A percentile compares a stretch with the other conserved stretches of the same genome.
phyloP scores from a whole-genome alignment of 2,329 filamentous ascomycete species.

The Chrysoporthe deuterocubensis region DNA sequence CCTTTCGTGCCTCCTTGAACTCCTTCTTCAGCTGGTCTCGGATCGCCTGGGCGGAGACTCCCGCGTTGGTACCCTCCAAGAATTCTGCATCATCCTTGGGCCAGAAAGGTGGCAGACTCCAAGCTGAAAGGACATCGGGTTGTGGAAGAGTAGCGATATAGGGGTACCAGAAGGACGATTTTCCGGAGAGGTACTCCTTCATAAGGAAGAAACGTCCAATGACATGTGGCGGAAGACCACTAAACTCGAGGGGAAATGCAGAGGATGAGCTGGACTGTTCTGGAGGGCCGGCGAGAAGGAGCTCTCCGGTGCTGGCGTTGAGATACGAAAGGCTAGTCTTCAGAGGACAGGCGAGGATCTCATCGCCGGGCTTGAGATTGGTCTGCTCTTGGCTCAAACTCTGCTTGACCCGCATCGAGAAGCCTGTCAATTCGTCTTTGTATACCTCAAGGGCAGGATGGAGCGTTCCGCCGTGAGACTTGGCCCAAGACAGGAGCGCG shows the following conservation, averaged over 20 bases:
- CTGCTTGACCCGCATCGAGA: constrained; percentile 56
- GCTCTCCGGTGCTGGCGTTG: constrained; percentile 50
- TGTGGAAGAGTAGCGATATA: constrained; percentile 71
- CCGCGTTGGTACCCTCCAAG: constrained; percentile 58
- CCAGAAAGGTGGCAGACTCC: constrained; percentile 69
- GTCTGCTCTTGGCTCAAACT: neutral
- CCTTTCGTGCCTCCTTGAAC: constrained; percentile 46
- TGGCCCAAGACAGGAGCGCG: constrained; percentile 54
- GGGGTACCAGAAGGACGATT: constrained; percentile 66
- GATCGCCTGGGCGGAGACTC: constrained; percentile 54
- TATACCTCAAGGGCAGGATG: constrained; percentile 59
- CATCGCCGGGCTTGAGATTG: constrained; percentile 42
- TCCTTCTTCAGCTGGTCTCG: constrained; percentile 50
- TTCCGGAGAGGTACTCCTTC: constrained; percentile 65
- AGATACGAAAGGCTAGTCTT: constrained; percentile 61
- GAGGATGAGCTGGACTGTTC: constrained; percentile 29
- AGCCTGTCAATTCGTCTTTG: constrained; percentile 52
- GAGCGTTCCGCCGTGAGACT: constrained; percentile 49
- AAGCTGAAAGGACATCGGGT: constrained; percentile 52
- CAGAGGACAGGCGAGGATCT: constrained; percentile 58
- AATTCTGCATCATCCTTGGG: constrained; percentile 61
- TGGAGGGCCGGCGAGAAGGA: constrained; percentile 32
- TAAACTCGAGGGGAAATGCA: constrained; percentile 54
- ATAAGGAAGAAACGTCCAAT: constrained; percentile 70
- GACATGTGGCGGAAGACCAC: constrained; percentile 61